Conservation (phyloP, 148 eudicot genomes). For the Euryodendron excelsum region DNA sequence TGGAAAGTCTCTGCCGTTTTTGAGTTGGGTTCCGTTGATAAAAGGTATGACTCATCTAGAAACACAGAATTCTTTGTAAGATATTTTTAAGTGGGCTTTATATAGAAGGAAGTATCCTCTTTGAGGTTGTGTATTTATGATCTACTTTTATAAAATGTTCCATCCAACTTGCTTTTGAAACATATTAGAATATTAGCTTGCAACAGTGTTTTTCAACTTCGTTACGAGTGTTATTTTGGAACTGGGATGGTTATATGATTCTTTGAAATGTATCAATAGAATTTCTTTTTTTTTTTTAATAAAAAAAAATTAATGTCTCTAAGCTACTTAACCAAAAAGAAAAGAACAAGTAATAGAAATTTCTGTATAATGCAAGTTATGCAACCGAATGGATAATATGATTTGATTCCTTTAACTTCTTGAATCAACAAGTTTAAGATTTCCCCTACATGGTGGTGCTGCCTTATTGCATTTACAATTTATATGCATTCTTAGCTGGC, state of each 20-base stretch:
- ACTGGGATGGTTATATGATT: not conserved
- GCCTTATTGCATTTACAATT: not conserved
- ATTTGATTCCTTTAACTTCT: not conserved
- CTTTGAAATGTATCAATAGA: not conserved
- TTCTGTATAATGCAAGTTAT: no score
- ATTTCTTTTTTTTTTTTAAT: no score
- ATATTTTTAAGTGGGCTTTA: not conserved
- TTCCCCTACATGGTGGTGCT: not conserved
- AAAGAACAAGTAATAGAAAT: no score
- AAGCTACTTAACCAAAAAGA: no score
- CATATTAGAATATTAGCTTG: no score
- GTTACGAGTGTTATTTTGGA: not conserved
- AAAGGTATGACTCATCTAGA: slow-evolving; percentile 45
- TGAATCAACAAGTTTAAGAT: not conserved
- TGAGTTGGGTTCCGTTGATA: slow-evolving; percentile 79
- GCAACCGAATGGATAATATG: not conserved
- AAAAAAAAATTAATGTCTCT: no score
- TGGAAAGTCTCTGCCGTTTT: slow-evolving; percentile 72
- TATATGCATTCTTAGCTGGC: not conserved
- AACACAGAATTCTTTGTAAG: not conserved
- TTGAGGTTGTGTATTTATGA: not conserved
- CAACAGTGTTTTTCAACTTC: not conserved
- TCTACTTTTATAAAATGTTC: not conserved
- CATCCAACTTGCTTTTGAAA: not conserved
- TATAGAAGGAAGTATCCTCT: not conserved